These are phyloP conservation scores for Diaporthe sp. DNA, from an alignment of 2,329 filamentous ascomycete genomes.

Conservation along the genomic window DNA sequence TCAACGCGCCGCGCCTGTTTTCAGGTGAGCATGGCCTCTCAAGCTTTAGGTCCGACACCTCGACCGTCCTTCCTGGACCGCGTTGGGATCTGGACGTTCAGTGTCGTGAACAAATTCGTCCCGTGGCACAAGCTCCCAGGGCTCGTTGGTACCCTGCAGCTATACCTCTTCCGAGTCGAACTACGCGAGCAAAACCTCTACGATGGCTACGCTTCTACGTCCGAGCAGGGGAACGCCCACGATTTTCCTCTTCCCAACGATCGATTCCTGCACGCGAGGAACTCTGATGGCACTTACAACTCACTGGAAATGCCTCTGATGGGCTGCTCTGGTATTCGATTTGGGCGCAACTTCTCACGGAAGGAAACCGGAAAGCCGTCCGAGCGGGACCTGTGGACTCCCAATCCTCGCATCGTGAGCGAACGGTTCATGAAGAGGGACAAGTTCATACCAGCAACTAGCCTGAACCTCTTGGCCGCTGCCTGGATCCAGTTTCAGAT, in stretches of 20 bases:
- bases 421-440: slow-evolving; percentile 57
- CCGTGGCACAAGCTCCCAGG: slow-evolving; percentile 55
- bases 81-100: slow-evolving; percentile 14
- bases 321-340: slow-evolving; percentile 60
- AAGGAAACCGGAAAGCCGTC: slow-evolving; percentile 42
- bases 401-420: slow-evolving; percentile 59
- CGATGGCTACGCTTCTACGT: slow-evolving; percentile 56
- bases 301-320: slow-evolving; percentile 56
- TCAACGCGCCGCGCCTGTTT: neutral
- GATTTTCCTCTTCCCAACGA: slow-evolving; percentile 42
- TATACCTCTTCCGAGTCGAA: slow-evolving; percentile 57
- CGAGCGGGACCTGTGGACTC: slow-evolving; percentile 56
- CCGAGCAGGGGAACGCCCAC: slow-evolving; percentile 53
- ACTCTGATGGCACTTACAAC: slow-evolving; percentile 62
- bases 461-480: slow-evolving; percentile 60
- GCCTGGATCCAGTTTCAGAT: slow-evolving; percentile 66
- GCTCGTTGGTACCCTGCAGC: slow-evolving; percentile 57
- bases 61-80: slow-evolving; percentile 7
- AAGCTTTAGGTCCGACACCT: slow-evolving; percentile 4
- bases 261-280: slow-evolving; percentile 52
- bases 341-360: slow-evolving; percentile 60
- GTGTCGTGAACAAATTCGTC: slow-evolving; percentile 6
- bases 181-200: slow-evolving; percentile 59
- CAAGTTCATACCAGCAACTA: slow-evolving; percentile 60
- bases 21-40: slow-evolving; percentile 3